Conservation (phyloP, 805 yeast species). For the Candida sonorensis region DNA sequence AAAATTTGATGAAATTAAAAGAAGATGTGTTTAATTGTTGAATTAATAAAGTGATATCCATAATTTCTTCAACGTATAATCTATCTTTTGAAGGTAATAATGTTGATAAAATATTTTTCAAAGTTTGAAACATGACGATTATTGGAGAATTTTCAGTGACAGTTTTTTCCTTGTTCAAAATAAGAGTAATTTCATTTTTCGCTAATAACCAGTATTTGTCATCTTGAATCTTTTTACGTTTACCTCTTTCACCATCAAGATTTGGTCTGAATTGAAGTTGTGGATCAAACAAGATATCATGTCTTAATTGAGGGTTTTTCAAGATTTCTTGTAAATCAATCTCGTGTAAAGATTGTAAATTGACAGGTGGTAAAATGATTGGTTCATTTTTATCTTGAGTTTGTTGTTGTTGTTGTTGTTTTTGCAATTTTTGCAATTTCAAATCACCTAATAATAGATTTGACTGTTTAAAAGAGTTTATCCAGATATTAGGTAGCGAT, state of each 20-base stretch:
- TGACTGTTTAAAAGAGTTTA: constrained; percentile 19
- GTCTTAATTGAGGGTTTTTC: constrained; percentile 87
- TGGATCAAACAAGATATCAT: constrained; percentile 89
- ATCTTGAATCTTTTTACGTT: constrained; percentile 64
- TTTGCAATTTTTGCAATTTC: constrained; percentile 15
- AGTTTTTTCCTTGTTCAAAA: constrained; percentile 11
- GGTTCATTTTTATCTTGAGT: too few relatives aligned
- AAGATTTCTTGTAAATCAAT: constrained; percentile 84
- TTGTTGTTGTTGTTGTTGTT: constrained; percentile 17
- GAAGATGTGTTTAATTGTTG: constrained; percentile 70
- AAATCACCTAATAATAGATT: constrained; percentile 13
- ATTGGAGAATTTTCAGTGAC: constrained; percentile 28
- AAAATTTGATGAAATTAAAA: constrained; percentile 64
- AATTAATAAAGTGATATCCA: constrained; percentile 68
- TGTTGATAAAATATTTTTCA: constrained; percentile 66
- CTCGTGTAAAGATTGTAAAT: constrained; percentile 72
- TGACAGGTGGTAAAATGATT: constrained; percentile 71
- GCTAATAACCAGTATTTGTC: constrained; percentile 83
- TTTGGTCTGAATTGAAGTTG: constrained; percentile 87
- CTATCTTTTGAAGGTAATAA: constrained; percentile 76
- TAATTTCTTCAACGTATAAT: constrained; percentile 54
- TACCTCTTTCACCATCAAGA: constrained; percentile 85
- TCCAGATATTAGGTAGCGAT: constrained; percentile 29
- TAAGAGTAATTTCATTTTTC: constrained; percentile 53
- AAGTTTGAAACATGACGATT: constrained; percentile 68